Conservation (phyloP, 169 alveolate species). For the Perkinsus marinus region DNA sequence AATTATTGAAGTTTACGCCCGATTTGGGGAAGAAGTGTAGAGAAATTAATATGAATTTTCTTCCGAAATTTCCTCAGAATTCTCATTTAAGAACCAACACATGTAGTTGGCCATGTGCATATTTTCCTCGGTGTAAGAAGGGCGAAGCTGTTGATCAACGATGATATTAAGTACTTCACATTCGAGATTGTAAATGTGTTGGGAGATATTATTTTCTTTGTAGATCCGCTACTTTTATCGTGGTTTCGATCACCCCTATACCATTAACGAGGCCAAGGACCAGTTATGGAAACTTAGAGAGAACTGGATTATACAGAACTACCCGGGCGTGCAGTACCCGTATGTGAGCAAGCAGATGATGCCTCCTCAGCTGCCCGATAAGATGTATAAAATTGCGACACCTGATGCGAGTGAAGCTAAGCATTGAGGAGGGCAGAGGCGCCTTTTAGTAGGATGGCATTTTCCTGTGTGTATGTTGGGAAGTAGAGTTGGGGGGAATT, state of each 20-base stretch:
- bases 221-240: constrained; percentile 61
- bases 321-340: constrained; percentile 67
- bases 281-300: constrained; percentile 56
- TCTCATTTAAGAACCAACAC: no score
- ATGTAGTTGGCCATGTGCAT: no score
- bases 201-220: constrained; percentile 39
- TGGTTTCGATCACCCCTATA: constrained; percentile 68
- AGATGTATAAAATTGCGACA: not conserved
- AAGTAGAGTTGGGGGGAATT: no score
- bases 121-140: no score
- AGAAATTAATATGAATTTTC: no score
- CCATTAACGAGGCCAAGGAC: constrained; percentile 64
- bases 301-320: constrained; percentile 42
- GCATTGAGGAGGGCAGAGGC: not conserved
- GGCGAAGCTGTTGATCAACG: no score
- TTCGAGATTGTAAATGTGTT: no score
- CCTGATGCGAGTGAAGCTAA: not conserved
- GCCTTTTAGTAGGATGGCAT: not conserved
- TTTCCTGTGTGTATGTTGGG: not conserved
- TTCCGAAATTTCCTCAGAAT: no score
- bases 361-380: not conserved
- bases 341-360: constrained; percentile 59
- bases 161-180: no score
- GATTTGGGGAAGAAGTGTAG: no score
- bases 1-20: no score